Base-by-base conservation (phyloP, 306 rosid genomes). In the Prinsepia uniflora region DNA sequence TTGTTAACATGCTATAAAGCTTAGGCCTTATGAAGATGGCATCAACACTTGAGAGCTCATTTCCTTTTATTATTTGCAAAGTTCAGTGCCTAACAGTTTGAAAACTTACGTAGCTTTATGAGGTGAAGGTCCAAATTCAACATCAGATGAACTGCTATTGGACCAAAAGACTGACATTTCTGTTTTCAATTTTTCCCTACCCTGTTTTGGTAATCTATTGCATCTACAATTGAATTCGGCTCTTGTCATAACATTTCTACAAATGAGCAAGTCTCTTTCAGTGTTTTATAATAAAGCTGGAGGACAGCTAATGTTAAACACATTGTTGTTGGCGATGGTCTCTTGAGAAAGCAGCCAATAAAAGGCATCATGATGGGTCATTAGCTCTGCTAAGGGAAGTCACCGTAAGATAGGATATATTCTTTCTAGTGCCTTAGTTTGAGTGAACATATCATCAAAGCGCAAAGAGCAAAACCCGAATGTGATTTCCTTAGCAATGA, bases 241-340 rank as follows among this genome's bases (percentile, higher is more conserved):
- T n/a, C 34, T 14, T 19, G 24, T 54, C 2, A 3, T 54, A 7
- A 54, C 30, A 54, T 8, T 24, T 57, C 39, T 5, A 6, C 12
- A 46, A 6, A 63, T 42, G 6, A 19, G 42, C 22, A 45, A 22
- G 19, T 24, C 34, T 24, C 5, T 42, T 42, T 55, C 42, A 50
- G 36, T 58, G 72, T 39, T 42, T 53, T 67, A 45, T 46, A 41
- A 46, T 36, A 22, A 54, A 70, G 9, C 22, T 53, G 65, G 65
- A 12, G 63, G 62, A 71, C 62, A 74, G 45, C 66, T 71, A 71
- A 78, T 56, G 39, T 73, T 65, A 43, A 63, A 57, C 36, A 73
- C 45, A 72, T 14, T 36, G 64, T 75, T 49, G 63, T 67, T 42
- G 18, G 48, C 56, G 62, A n/a, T 56, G 20, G 17, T 58, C 52